A percentile compares a stretch with the other conserved stretches of the same genome.
Conservation (phyloP, 352 stramenopile genomes). For the Pythium phragmitis region DNA sequence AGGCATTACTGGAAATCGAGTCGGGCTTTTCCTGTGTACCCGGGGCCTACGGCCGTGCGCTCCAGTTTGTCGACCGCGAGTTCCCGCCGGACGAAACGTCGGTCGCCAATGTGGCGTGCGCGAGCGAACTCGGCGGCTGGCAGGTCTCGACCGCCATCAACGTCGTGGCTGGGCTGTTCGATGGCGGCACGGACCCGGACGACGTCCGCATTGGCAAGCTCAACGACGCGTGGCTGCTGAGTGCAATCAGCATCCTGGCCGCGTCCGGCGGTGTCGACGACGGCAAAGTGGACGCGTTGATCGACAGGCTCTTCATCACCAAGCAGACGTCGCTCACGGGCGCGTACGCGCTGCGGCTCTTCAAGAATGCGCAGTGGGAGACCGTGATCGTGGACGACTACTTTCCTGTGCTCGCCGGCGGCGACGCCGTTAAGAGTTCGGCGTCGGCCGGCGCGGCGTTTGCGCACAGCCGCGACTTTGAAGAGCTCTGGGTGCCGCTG, state of each 20-base stretch:
- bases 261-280: constrained; percentile 87
- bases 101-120: constrained; percentile 57
- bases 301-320: constrained; percentile 89
- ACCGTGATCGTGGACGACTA: constrained; percentile 91
- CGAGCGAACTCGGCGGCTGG: constrained; percentile 66
- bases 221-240: constrained; percentile 89
- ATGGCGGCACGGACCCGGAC: constrained; percentile 90
- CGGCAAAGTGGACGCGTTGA: constrained; percentile 85
- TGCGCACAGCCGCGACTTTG: constrained; percentile 83
- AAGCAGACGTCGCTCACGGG: constrained; percentile 90
- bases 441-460: constrained; percentile 80
- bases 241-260: constrained; percentile 89
- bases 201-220: constrained; percentile 83
- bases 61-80: constrained; percentile 89
- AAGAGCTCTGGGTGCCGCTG: constrained; percentile 92
- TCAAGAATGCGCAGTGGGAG: constrained; percentile 92
- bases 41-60: constrained; percentile 69
- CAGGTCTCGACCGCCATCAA: constrained; percentile 88
- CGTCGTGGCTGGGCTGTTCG: constrained; percentile 85
- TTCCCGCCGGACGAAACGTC: constrained; percentile 84
- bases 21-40: constrained; percentile 75
- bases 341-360: constrained; percentile 90
- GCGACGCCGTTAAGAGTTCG: constrained; percentile 41
- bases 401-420: constrained; percentile 73
- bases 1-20: constrained; percentile 85